Evolutionary conservation across 1,139 yeast genomes (phyloP), one percentile per base, ranked within the genome.

Genomic region (Eremothecium coryli): DNA sequence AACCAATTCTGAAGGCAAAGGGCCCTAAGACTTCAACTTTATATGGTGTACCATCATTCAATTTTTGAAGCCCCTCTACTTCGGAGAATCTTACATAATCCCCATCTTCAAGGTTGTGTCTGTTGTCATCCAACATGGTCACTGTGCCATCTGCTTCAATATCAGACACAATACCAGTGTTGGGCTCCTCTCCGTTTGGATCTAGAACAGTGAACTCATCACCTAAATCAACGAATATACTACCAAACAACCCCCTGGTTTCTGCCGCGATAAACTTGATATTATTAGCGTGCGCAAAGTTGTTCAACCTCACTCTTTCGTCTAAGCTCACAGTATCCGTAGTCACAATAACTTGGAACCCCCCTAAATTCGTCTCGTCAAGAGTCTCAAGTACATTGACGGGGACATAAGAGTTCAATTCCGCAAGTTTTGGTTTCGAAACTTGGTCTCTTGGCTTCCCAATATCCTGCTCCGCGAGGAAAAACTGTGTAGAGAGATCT

Each of bases 71-170:
- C 16, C 96, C 96, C 48, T 78, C 73, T 23, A 88, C 77, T 60
- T 88, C 97, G n/a, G 82, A 58, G 52, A 88, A 88, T 55, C 79
- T 82, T 36, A 90, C 95, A 54, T 65, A 82, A 51, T 82, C 82
- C 13, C 96, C 97, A 58, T 85, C 95, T 63, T 86, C 85, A 38
- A 90, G 67, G 9, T 95, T 95, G 55, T 90, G 99, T 59, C 97
- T 77, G 42, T 74, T 77, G 47, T 86, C 97, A 54, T 82, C 95
- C 50, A 88, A 70, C 69, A 84, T 84, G 17, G 96, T 82, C 22
- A 90, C 95, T 4, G 88, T 79, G 36, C 98, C 98, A 52, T 84
- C 72, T n/a, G 67, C 57, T 53, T 86, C 95, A 43, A 90, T 78
- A 54, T 82, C 94, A 1, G 94, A 81, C 4, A 86, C 84, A 42